Evolutionary conservation across 2,329 filamentous ascomycete species (phyloP).

Genomic region (Byssochlamys sp.): DNA sequence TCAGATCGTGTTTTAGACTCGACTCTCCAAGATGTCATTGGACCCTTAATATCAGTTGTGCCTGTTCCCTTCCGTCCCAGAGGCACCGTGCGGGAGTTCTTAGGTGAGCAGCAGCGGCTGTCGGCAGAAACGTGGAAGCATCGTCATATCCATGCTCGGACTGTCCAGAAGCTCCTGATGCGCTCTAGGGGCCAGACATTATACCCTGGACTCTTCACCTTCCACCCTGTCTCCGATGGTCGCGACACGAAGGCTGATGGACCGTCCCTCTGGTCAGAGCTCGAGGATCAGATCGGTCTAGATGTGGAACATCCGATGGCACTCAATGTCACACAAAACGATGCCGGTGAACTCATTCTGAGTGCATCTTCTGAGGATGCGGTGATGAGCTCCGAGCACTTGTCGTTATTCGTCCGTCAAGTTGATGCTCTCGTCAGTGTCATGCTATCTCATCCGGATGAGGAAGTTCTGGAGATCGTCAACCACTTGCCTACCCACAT

Average conservation of each 20-base stretch:
- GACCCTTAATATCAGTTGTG: slow-evolving; percentile 24
- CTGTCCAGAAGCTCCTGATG: slow-evolving; percentile 18
- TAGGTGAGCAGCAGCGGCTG: slow-evolving; percentile 16
- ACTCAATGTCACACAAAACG: slow-evolving; percentile 25
- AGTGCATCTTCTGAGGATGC: slow-evolving; percentile 17
- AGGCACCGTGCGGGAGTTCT: slow-evolving; percentile 15
- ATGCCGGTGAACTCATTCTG: slow-evolving; percentile 13
- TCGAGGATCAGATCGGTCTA: slow-evolving; percentile 23
- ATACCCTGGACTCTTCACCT: slow-evolving; percentile 27
- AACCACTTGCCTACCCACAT: slow-evolving; percentile 14
- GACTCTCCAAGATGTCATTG: slow-evolving; percentile 18
- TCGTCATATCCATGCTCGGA: slow-evolving; percentile 20
- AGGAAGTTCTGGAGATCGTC: slow-evolving; percentile 13
- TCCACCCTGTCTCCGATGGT: slow-evolving; percentile 13
- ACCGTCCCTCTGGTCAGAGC: slow-evolving; percentile 16
- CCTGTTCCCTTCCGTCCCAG: slow-evolving; percentile 22
- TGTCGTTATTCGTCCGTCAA: slow-evolving; percentile 20
- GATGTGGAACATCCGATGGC: slow-evolving; percentile 35
- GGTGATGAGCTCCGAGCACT: slow-evolving; percentile 18
- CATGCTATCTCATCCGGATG: slow-evolving; percentile 20
- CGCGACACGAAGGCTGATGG: neutral
- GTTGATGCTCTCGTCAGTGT: slow-evolving; percentile 19
- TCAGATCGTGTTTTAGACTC: slow-evolving; percentile 22
- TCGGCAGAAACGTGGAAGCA: slow-evolving; percentile 17
- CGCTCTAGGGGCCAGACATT: slow-evolving; percentile 16